These are phyloP conservation scores for Microbotryum lychnidis-dioicae DNA, from an alignment of 1,284 basidiomycete genomes.

Conservation along the genomic window DNA sequence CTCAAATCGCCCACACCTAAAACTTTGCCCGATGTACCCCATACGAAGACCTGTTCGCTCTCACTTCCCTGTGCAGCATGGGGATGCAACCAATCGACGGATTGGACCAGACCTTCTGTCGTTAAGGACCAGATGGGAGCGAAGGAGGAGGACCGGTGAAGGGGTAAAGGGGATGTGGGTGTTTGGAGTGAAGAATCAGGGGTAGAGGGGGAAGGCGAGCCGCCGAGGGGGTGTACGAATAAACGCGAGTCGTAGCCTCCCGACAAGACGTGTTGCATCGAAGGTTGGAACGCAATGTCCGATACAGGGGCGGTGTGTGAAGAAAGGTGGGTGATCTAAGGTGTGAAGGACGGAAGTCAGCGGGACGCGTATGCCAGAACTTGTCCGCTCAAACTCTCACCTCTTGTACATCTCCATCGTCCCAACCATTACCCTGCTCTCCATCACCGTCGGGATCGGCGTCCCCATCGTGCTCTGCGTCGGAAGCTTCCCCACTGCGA, in stretches of 20 bases:
- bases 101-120: conserved; percentile 9
- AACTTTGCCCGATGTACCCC: conserved; percentile 10
- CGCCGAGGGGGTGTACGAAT: neutral
- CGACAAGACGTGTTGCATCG: conserved; percentile 1
- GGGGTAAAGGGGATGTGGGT: neutral
- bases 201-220: neutral
- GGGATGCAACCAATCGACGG: conserved; percentile 8
- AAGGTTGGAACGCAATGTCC: conserved; percentile 4
- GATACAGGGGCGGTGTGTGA: conserved; percentile 10
- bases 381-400: neutral
- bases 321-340: conserved; percentile 7
- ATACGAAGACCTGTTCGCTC: conserved; percentile 7
- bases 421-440: neutral
- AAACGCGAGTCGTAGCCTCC: conserved; percentile 15
- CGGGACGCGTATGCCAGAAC: too few relatives aligned
- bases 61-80: neutral
- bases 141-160: neutral
- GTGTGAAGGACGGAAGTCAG: neutral
- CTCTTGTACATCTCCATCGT: conserved; percentile 13
- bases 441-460: neutral
- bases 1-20: conserved; percentile 10
- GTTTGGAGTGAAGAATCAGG: neutral
- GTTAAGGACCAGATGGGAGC: neutral
- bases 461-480: neutral
- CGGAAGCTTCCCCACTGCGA: neutral